Evolutionary conservation across 2,329 filamentous ascomycete species (phyloP).

Genomic region (Ophiocordyceps sinensis): DNA sequence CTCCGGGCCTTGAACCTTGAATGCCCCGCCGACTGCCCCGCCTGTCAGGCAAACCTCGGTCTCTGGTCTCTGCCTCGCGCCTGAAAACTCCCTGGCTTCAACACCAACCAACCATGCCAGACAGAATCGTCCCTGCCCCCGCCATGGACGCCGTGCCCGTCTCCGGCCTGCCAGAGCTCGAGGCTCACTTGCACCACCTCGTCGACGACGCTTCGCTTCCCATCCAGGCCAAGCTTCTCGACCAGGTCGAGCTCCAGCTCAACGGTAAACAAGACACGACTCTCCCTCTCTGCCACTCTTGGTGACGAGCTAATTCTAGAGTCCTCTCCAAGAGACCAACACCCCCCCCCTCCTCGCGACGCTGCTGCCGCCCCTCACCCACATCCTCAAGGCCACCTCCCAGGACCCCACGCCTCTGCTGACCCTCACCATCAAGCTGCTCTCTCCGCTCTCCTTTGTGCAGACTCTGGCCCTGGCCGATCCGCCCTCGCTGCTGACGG

Average conservation of each 20-base stretch:
- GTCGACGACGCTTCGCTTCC: constrained; percentile 24
- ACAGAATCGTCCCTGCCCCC: constrained; percentile 20
- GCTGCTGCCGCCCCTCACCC: constrained; percentile 38
- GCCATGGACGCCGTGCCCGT: constrained; percentile 30
- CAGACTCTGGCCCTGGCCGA: constrained; percentile 37
- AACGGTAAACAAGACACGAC: constrained; percentile 23
- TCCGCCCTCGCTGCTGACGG: constrained; percentile 33
- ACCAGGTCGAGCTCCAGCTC: constrained; percentile 44
- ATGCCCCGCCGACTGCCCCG: too few species aligned
- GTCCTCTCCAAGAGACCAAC: constrained; percentile 27
- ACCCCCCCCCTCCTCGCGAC: constrained; percentile 34
- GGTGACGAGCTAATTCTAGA: neutral
- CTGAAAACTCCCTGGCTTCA: too few species aligned
- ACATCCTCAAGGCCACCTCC: constrained; percentile 34
- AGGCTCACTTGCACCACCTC: constrained; percentile 38
- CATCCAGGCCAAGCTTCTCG: constrained; percentile 36
- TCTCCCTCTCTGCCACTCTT: neutral
- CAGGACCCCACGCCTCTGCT: constrained; percentile 36
- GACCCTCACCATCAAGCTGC: constrained; percentile 39
- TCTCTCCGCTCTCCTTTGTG: constrained; percentile 36
- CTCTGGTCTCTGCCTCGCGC: too few species aligned
- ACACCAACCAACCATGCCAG: constrained; percentile 9
- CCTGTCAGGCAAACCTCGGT: too few species aligned
- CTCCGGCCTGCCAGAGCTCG: constrained; percentile 37
- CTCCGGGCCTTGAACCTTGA: too few species aligned